Conservation (phyloP, 2,329 filamentous ascomycete genomes). For the Sclerotinia sclerotiorum region DNA sequence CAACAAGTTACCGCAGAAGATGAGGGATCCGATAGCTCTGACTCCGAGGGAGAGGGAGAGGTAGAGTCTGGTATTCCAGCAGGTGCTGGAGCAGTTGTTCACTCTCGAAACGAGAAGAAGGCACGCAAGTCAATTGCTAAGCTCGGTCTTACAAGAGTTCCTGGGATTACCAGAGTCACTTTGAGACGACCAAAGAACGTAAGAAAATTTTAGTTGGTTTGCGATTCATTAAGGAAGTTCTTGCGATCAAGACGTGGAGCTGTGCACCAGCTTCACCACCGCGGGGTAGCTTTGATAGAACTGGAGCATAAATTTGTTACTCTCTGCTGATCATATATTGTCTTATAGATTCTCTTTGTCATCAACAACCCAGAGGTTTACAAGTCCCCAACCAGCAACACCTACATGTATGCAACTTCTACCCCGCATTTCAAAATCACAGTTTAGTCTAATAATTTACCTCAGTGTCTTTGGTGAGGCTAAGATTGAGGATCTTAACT, state of each 20-base stretch:
- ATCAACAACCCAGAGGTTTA: slow-evolving; percentile 99
- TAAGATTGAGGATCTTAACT: slow-evolving; percentile 99
- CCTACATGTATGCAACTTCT: slow-evolving; percentile 81
- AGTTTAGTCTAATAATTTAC: slow-evolving; percentile 25
- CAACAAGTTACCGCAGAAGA: slow-evolving; percentile 68
- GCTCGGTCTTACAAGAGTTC: slow-evolving; percentile 93
- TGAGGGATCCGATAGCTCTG: slow-evolving; percentile 66
- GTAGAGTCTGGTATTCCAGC: slow-evolving; percentile 66
- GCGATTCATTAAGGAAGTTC: slow-evolving; percentile 3
- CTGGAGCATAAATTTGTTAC: background rate
- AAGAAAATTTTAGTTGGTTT: slow-evolving; percentile 48
- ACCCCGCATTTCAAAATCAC: slow-evolving; percentile 2
- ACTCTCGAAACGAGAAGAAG: slow-evolving; percentile 99
- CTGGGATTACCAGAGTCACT: slow-evolving; percentile 97
- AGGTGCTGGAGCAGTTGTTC: slow-evolving; percentile 83
- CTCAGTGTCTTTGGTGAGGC: slow-evolving; percentile 96
- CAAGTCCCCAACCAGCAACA: slow-evolving; percentile 99
- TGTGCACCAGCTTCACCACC: slow-evolving; percentile 6
- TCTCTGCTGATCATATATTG: slow-evolving; percentile 27
- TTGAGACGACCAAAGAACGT: slow-evolving; percentile 98
- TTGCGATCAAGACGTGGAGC: background rate
- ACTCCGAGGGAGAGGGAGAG: slow-evolving; percentile 79
- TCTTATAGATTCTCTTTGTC: slow-evolving; percentile 87
- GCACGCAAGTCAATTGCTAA: slow-evolving; percentile 99
- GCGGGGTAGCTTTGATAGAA: slow-evolving; percentile 5